Evolutionary conservation across 2,329 filamentous ascomycete genomes (phyloP).

Genomic region (Lasiodiplodia hormozganensis): DNA sequence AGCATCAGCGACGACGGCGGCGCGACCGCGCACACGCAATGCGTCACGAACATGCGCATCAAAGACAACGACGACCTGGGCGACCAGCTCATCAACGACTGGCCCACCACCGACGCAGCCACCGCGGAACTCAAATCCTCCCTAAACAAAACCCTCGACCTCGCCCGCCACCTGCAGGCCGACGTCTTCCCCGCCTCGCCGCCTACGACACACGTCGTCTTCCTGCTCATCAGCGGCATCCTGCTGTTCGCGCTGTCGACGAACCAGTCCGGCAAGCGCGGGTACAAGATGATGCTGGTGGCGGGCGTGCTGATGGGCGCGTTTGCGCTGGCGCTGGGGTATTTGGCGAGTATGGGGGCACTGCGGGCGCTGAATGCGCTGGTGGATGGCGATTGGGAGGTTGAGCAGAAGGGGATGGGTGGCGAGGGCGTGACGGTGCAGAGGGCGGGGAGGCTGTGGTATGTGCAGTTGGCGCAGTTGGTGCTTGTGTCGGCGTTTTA

Average conservation of each 20-base stretch:
- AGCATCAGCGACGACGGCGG: background rate
- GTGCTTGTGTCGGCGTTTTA: background rate
- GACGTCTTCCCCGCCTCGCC: background rate
- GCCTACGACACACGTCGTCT: background rate
- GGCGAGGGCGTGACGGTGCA: background rate
- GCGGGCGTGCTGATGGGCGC: background rate
- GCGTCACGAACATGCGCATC: background rate
- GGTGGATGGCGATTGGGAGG: background rate
- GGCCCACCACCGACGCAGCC: background rate
- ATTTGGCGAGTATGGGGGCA: background rate
- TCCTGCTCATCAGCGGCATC: conserved; percentile 7
- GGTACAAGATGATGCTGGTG: background rate
- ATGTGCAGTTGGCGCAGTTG: background rate
- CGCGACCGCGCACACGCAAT: background rate
- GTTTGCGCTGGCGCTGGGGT: conserved; percentile 5
- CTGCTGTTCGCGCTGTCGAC: background rate
- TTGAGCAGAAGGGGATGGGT: background rate
- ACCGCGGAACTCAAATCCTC: background rate
- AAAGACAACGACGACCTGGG: conserved; percentile 1
- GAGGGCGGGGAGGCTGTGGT: background rate
- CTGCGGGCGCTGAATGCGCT: background rate
- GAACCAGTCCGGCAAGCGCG: background rate
- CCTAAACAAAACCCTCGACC: background rate
- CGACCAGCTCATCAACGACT: conserved; percentile 11
- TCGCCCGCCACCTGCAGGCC: conserved; percentile 1